These are phyloP conservation scores for Agrocybe pediades DNA, from an alignment of 768 basidiomycete genomes.

Conservation along the genomic window DNA sequence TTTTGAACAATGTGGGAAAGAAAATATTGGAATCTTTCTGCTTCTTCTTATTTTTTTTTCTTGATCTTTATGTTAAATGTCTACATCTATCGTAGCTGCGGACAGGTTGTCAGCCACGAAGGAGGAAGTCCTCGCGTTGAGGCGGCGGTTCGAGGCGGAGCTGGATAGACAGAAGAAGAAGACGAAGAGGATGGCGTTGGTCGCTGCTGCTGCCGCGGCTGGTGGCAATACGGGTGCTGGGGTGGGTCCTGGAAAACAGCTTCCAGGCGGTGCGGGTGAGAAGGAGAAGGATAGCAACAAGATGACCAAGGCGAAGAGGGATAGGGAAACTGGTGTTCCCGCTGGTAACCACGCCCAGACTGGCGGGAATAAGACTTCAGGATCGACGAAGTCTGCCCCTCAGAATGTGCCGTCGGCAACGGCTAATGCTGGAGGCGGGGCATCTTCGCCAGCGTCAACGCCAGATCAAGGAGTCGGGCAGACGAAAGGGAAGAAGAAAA, in stretches of 20 bases:
- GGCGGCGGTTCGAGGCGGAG: conserved; percentile 73
- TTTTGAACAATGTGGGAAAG: conserved; percentile 10
- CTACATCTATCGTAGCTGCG: conserved; percentile 48
- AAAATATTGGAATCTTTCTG: neutral
- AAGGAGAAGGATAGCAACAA: conserved; percentile 25
- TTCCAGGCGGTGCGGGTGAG: conserved; percentile 15
- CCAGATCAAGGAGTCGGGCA: conserved; percentile 24
- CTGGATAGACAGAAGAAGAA: conserved; percentile 69
- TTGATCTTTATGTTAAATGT: neutral
- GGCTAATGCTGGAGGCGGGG: neutral
- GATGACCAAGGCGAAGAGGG: conserved; percentile 22
- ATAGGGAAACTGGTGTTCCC: conserved; percentile 29
- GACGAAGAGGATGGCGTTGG: conserved; percentile 54
- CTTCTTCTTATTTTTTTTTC: conserved; percentile 9
- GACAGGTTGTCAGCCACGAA: conserved; percentile 70
- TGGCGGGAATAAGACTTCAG: conserved; percentile 31
- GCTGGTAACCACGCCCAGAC: conserved; percentile 22
- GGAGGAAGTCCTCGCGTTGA: conserved; percentile 66
- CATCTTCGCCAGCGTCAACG: neutral
- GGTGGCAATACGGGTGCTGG: conserved; percentile 1
- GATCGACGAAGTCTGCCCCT: conserved; percentile 33
- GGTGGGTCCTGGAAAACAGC: conserved; percentile 1
- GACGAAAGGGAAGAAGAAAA: conserved; percentile 81
- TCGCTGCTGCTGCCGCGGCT: conserved; percentile 18
- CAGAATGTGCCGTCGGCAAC: neutral